A percentile compares a stretch with the other conserved stretches of the same genome.
These are phyloP conservation scores for Solanum sejunctum DNA, from an alignment of 257 asterid species.

Conservation along the genomic window DNA sequence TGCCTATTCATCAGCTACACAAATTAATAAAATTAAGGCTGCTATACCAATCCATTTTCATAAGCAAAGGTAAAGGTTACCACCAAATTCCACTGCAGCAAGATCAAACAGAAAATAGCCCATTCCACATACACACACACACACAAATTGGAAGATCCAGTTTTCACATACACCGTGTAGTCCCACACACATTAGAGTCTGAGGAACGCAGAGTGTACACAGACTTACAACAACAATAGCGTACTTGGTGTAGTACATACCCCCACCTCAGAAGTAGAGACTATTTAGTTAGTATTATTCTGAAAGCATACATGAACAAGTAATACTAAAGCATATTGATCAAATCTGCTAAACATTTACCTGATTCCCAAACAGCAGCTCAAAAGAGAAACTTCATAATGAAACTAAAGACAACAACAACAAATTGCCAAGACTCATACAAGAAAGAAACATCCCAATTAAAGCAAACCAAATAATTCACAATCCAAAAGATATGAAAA, in stretches of 20 bases:
- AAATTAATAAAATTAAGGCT: background rate
- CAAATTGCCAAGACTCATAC: background rate
- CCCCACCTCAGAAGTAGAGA: background rate
- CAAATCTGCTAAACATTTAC: background rate
- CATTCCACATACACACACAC: background rate
- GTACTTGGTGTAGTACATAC: too few species aligned
- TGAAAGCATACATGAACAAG: background rate
- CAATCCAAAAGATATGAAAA: background rate
- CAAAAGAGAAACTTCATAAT: background rate
- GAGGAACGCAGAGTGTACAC: background rate
- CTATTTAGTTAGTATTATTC: background rate
- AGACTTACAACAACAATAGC: background rate
- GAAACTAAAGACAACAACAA: background rate
- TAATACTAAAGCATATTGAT: background rate
- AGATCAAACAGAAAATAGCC: background rate
- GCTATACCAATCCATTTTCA: background rate
- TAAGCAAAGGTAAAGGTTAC: background rate
- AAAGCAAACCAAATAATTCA: background rate
- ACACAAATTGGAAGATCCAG: background rate
- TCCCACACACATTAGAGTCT: too few species aligned
- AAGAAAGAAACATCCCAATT: background rate
- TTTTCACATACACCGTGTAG: too few species aligned
- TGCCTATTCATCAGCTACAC: background rate
- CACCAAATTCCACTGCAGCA: background rate
- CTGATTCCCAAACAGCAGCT: background rate